Evolutionary conservation across 192 early-diverging fungal genomes (phyloP).

Genomic region (Funneliformis mosseae): DNA sequence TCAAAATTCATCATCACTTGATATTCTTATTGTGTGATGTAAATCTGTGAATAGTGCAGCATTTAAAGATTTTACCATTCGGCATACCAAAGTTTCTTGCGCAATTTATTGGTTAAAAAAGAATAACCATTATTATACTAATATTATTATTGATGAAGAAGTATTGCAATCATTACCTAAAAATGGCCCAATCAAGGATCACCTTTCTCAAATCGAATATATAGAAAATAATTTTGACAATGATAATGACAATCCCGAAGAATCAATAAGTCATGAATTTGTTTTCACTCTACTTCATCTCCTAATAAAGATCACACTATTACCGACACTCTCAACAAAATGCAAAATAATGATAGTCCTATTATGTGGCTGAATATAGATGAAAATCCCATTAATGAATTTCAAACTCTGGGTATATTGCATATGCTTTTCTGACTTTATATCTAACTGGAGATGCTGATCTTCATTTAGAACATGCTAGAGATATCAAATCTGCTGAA

Average conservation of each 20-base stretch:
- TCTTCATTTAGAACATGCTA: neutral
- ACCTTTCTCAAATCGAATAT: neutral
- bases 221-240: too few relatives aligned
- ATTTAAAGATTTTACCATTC: neutral
- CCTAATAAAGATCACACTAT: neutral
- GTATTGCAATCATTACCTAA: neutral
- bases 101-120: neutral
- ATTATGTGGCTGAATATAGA: conserved; percentile 7
- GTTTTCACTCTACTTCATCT: neutral
- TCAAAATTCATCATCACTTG: neutral
- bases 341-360: too few relatives aligned
- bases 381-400: neutral
- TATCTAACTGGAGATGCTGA: conserved; percentile 10
- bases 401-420: conserved; percentile 9
- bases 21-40: conserved; percentile 1
- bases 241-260: neutral
- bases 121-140: neutral
- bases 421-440: neutral
- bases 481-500: conserved; percentile 2
- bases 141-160: neutral
- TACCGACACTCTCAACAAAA: too few relatives aligned
- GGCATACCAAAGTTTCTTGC: neutral
- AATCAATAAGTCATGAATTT: neutral
- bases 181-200: neutral
- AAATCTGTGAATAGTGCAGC: too few relatives aligned